These are phyloP conservation scores for Flaveria trinervia DNA, from an alignment of 129 eudicot species.

Conservation along the genomic window DNA sequence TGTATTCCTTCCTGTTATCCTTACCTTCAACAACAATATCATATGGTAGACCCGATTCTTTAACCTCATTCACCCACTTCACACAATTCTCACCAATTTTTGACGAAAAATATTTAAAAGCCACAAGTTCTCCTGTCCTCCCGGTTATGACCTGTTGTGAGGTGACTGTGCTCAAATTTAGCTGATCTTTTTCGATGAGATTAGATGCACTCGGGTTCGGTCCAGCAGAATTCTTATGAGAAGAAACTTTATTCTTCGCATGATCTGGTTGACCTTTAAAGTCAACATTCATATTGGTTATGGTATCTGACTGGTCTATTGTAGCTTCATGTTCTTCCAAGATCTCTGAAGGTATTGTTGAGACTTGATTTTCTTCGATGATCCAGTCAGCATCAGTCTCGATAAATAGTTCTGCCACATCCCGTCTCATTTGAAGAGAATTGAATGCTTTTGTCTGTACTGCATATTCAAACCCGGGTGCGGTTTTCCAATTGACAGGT, in stretches of 20 bases:
- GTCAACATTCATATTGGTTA: constrained; percentile 13
- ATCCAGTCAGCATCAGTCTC: constrained; percentile 24
- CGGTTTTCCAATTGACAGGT: constrained; percentile 82
- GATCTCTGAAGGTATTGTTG: constrained; percentile 18
- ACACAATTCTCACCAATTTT: constrained; percentile 39
- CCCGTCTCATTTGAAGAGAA: constrained; percentile 13
- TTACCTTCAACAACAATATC: constrained; percentile 51
- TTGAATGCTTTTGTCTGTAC: constrained; percentile 27
- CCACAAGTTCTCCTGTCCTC: constrained; percentile 62
- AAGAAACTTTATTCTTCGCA: constrained; percentile 23
- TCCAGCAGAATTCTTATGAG: constrained; percentile 12
- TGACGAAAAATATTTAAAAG: constrained; percentile 45
- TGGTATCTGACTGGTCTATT: constrained; percentile 6
- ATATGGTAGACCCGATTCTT: constrained; percentile 70
- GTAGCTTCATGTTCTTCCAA: constrained; percentile 31
- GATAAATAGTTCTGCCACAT: constrained; percentile 14
- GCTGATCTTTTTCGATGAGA: constrained; percentile 34
- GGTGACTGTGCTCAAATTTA: constrained; percentile 30
- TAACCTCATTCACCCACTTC: constrained; percentile 67
- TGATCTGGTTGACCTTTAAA: constrained; percentile 15
- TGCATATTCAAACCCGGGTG: constrained; percentile 64
- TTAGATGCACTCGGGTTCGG: constrained; percentile 19
- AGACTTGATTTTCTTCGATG: constrained; percentile 30
- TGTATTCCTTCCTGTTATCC: constrained; percentile 48
- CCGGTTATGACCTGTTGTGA: constrained; percentile 59